A percentile compares a stretch with the other conserved stretches of the same genome.
Conservation (phyloP, 108 stramenopile species). For the Pseudonitzschia multiseries region DNA sequence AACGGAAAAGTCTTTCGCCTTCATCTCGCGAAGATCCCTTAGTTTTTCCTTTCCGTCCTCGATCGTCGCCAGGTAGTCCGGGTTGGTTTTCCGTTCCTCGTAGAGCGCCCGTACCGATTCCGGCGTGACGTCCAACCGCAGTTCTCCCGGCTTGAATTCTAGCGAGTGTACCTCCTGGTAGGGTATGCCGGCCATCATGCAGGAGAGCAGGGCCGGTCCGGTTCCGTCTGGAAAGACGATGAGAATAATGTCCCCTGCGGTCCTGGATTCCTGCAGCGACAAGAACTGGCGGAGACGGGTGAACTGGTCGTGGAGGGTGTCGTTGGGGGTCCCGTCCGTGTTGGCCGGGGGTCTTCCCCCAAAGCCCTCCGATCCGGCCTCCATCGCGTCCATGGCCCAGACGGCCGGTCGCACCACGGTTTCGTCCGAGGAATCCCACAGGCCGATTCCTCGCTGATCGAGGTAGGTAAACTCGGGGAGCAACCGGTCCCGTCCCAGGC, state of each 20-base stretch:
- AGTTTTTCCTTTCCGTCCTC: constrained; percentile 36
- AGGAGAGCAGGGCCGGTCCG: constrained; percentile 69
- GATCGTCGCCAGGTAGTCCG: constrained; percentile 16
- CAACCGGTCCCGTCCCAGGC: constrained; percentile 71
- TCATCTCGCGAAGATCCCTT: constrained; percentile 14
- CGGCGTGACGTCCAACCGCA: constrained; percentile 54
- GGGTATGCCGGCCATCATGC: constrained; percentile 78
- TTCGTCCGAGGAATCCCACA: constrained; percentile 61
- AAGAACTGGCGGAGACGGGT: constrained; percentile 71
- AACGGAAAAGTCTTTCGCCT: constrained; percentile 13
- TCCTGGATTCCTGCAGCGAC: constrained; percentile 69
- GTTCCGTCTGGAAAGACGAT: constrained; percentile 81
- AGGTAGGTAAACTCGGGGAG: constrained; percentile 83
- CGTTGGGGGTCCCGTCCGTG: constrained; percentile 81
- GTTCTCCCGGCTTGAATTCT: constrained; percentile 64
- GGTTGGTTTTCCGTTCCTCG: constrained; percentile 17
- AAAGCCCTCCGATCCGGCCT: constrained; percentile 58
- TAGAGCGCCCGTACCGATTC: constrained; percentile 21
- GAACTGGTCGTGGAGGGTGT: constrained; percentile 70
- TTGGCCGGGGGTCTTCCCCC: constrained; percentile 71
- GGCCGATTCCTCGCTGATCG: constrained; percentile 77
- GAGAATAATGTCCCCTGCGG: constrained; percentile 74
- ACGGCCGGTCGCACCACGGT: constrained; percentile 57
- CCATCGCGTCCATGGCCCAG: constrained; percentile 67
- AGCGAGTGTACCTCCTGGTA: constrained; percentile 65